Evolutionary conservation across 768 basidiomycete genomes (phyloP), one percentile per base, ranked within the genome.

Genomic region (Filobasidium floriforme): DNA sequence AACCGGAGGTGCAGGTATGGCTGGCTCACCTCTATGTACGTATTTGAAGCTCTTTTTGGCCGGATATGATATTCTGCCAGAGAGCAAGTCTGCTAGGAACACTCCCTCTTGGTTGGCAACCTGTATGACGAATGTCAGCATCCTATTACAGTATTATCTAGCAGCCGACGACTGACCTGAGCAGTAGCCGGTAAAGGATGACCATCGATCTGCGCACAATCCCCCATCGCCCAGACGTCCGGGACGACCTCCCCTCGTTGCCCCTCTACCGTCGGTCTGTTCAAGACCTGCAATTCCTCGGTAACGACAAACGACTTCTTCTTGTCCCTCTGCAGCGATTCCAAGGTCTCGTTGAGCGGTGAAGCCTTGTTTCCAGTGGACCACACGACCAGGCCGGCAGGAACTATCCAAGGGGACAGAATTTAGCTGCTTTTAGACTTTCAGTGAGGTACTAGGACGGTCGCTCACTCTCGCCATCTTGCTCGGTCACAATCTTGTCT

Each of bases 361-460:
- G 92, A 92, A 3, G 89, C 85, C 6, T 89, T 83, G 1, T 92
- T 81, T 1, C 90, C 91, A 1, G 91, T 92, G 67, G 86, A 88
- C 90, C 90, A 92, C 18, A 92, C 89, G 12, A 90, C 83, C 24
- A 92, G 80, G 28, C 91, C 90, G 75, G 87, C 89, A 7, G 85
- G 86, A 43, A 90, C 89, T 89, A 66, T 14, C 61, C 43, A 61
- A 66, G 15, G 1, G 18, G 24, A 1, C 54, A 68, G 4, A 37
- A 37, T 3, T 37, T 37, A 37, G 32, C 55, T 66, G 69, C 9
- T 54, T 59, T n/a, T 1, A 41, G 12, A 22, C 59, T 12, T 4
- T n/a, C 6, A 29, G 59, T 9, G 28, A 22, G 12, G 12, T 26
- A 7, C 55, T 22, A 29, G 22, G 41, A 32, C 28, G 46, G 32